phyloP scores from a whole-genome alignment of 352 stramenopile genomes.

The Thalassiosira delicatula region DNA sequence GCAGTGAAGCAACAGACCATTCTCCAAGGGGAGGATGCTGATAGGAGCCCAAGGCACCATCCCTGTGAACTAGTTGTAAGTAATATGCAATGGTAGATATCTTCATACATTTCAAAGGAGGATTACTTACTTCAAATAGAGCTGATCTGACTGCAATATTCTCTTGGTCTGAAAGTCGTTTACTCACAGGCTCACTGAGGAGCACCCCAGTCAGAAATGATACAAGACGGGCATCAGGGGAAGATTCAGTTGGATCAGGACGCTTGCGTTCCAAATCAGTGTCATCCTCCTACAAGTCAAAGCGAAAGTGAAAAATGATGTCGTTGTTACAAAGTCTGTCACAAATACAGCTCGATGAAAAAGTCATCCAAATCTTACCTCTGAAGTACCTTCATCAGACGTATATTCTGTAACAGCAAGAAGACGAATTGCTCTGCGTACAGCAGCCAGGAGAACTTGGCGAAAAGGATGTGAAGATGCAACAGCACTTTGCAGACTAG shows the following conservation, averaged over 20 bases:
- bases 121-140: slow-evolving; percentile 73
- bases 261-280: slow-evolving; percentile 49
- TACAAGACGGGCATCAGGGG: slow-evolving; percentile 77
- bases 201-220: slow-evolving; percentile 83
- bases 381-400: slow-evolving; percentile 67
- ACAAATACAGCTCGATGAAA: slow-evolving; percentile 16
- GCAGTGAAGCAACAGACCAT: slow-evolving; percentile 83
- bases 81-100: background rate
- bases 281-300: slow-evolving; percentile 44
- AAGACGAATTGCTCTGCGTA: slow-evolving; percentile 72
- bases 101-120: background rate
- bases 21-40: slow-evolving; percentile 78
- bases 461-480: slow-evolving; percentile 66
- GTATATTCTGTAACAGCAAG: slow-evolving; percentile 75
- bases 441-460: slow-evolving; percentile 64
- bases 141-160: slow-evolving; percentile 47
- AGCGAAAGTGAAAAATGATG: slow-evolving; percentile 7
- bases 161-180: slow-evolving; percentile 43
- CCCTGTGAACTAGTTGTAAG: background rate
- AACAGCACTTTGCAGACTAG: slow-evolving; percentile 72
- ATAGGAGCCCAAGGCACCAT: slow-evolving; percentile 83
- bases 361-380: slow-evolving; percentile 53
- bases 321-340: background rate
- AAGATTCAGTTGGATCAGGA: slow-evolving; percentile 22
- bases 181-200: slow-evolving; percentile 65